A percentile compares a stretch with the other conserved stretches of the same genome.
Evolutionary conservation across 495 filamentous ascomycete genomes (phyloP).

Genomic region (Daldinia childiae): DNA sequence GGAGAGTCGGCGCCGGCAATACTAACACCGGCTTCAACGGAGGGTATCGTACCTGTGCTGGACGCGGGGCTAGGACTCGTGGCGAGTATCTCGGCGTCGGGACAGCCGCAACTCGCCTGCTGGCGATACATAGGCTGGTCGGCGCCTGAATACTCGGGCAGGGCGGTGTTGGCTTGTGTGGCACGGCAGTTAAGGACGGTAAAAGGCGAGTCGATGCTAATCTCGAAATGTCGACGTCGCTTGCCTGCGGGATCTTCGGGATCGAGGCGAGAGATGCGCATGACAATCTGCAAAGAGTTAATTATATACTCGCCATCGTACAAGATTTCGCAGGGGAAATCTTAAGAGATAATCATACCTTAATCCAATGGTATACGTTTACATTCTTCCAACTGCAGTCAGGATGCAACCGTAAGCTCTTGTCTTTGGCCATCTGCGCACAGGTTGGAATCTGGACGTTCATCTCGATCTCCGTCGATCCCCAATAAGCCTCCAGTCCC

Average conservation of each 20-base stretch:
- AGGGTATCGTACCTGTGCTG: constrained; percentile 45
- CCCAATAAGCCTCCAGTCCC: constrained; percentile 70
- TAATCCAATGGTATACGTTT: constrained; percentile 98
- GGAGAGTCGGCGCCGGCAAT: constrained; percentile 17
- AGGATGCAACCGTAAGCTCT: constrained; percentile 78
- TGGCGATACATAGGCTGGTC: constrained; percentile 51
- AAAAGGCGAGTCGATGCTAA: constrained; percentile 97
- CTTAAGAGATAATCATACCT: constrained; percentile 65
- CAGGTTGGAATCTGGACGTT: constrained; percentile 94
- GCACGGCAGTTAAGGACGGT: constrained; percentile 95
- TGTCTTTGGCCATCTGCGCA: constrained; percentile 84
- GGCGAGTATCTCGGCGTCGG: constrained; percentile 67
- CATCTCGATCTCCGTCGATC: constrained; percentile 97
- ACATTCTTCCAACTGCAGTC: constrained; percentile 97
- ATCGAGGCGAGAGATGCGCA: constrained; percentile 92
- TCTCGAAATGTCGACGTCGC: constrained; percentile 94
- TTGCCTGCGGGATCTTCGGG: constrained; percentile 74
- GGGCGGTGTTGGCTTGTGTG: constrained; percentile 86
- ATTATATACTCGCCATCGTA: constrained; percentile 18
- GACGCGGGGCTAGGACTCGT: constrained; percentile 47
- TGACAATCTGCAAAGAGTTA: constrained; percentile 78
- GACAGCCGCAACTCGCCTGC: constrained; percentile 79
- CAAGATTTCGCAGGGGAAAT: neutral
- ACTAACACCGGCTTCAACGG: constrained; percentile 15
- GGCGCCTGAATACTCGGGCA: constrained; percentile 83